A percentile compares a stretch with the other conserved stretches of the same genome.
Conservation (phyloP, 768 basidiomycete species). For the Russula lepida region DNA sequence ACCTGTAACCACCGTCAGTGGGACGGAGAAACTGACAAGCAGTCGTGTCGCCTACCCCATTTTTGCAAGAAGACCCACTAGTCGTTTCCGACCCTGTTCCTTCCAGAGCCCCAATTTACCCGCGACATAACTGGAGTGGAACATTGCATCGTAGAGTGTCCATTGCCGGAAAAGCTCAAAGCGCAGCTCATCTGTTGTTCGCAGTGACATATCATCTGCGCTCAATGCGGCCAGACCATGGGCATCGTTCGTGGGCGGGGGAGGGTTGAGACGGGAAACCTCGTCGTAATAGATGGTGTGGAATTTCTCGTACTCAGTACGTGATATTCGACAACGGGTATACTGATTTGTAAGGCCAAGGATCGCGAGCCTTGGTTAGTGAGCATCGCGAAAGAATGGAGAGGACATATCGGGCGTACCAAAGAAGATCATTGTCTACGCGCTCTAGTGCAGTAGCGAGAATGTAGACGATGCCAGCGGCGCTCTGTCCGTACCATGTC, state of each 20-base stretch:
- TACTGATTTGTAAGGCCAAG: conserved; percentile 93
- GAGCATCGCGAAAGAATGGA: not conserved
- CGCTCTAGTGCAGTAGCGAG: conserved; percentile 87
- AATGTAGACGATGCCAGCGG: conserved; percentile 80
- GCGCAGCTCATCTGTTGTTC: conserved; percentile 79
- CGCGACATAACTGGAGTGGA: conserved; percentile 93
- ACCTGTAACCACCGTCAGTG: conserved; percentile 39
- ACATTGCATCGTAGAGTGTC: conserved; percentile 98
- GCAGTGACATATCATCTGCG: conserved; percentile 80
- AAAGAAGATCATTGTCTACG: conserved; percentile 88
- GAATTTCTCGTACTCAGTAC: conserved; percentile 74
- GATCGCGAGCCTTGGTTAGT: conserved; percentile 68
- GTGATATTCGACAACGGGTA: conserved; percentile 76
- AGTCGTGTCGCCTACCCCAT: conserved; percentile 68
- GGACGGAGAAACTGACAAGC: not conserved
- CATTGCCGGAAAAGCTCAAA: conserved; percentile 96
- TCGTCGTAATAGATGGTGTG: conserved; percentile 82
- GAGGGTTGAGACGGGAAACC: conserved; percentile 82
- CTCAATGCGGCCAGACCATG: conserved; percentile 45
- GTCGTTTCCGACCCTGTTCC: conserved; percentile 79
- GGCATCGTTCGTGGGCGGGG: conserved; percentile 35
- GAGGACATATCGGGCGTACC: conserved; percentile 41
- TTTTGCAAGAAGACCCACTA: conserved; percentile 91
- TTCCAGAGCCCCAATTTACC: conserved; percentile 95
- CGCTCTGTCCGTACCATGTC: conserved; percentile 83